Evolutionary conservation across 441 rosid genomes (phyloP), one percentile per base, ranked within the genome.

Genomic region (Sinapis alba): DNA sequence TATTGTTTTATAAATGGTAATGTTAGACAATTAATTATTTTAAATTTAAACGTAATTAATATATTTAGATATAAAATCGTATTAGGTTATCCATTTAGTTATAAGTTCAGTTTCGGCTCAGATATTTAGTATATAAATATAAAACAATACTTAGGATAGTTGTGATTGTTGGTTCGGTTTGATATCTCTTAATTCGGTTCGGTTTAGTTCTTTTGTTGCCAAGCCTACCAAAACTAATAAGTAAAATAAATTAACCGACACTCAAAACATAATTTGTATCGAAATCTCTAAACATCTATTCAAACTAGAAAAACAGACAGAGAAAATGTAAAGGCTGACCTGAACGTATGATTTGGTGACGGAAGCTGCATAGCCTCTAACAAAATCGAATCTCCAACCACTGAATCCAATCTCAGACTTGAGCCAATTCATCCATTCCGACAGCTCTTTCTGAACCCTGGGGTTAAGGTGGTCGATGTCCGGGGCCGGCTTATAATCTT

Each of bases 371-470:
- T 84, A 94, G 3, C 97, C 97, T 67, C 62, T 76, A 0, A 84
- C 97, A 6, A 86, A 90, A 71, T 92, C 97, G 32, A 90, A 89
- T 71, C 97, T 71, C 95, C 95, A 92, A 53, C 98, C 94, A 19
- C 80, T 79, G 65, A 89, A 94, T n/a, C 97, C 94, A 2, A 89
- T 83, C 3, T 89, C 94, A 4, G 83, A 58, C 41, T 89, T 94
- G 5, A 94, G 63, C 97, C 98, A 94, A 13, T 88, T 94, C 96
- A 91, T 88, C 98, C 97, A 94, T 27, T 83, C 94, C 0, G 97
- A 85, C 67, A 94, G 71, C 78, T 90, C 96, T 3, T 28, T 82
- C 51, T 89, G 95, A 23, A 85, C 95, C 43, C 77, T 84, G 0
- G 74, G 83, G 69, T 92, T 94, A 75, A 87, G 88, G 69, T 90